A percentile compares a stretch with the other conserved stretches of the same genome.
Evolutionary conservation across 768 basidiomycete genomes (phyloP).

Genomic region (Boletus vermiculosoides): DNA sequence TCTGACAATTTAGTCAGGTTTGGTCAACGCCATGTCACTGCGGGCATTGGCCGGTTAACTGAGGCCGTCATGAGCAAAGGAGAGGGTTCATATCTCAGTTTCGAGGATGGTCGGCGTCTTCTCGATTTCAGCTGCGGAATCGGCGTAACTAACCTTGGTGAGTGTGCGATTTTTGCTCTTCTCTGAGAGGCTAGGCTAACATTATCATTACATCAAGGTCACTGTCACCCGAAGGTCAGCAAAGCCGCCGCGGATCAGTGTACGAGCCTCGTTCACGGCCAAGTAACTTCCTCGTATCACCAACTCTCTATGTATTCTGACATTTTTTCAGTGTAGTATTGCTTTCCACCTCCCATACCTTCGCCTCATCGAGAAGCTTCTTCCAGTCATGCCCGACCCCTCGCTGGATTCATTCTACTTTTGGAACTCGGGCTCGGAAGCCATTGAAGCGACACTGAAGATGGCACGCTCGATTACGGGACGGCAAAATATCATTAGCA

Average conservation of each 20-base stretch:
- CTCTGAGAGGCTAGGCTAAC: background rate
- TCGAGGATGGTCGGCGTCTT: constrained; percentile 68
- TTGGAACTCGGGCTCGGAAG: constrained; percentile 96
- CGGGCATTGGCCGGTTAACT: constrained; percentile 41
- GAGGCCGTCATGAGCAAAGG: constrained; percentile 64
- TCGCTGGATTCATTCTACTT: constrained; percentile 96
- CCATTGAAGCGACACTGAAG: constrained; percentile 86
- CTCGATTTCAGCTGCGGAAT: constrained; percentile 90
- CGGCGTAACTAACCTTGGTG: constrained; percentile 83
- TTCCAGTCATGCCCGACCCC: constrained; percentile 87
- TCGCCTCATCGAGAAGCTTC: constrained; percentile 76
- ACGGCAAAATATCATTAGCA: constrained; percentile 82
- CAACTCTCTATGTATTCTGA: background rate
- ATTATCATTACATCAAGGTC: constrained; percentile 46
- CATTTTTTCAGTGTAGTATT: constrained; percentile 71
- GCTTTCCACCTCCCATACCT: constrained; percentile 86
- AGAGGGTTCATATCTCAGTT: constrained; percentile 69
- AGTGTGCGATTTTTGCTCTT: constrained; percentile 12
- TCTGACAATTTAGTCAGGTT: constrained; percentile 31
- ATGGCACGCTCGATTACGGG: constrained; percentile 78
- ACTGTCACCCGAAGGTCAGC: constrained; percentile 85
- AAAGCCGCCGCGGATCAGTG: constrained; percentile 88
- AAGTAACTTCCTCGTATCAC: constrained; percentile 43
- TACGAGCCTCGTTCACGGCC: constrained; percentile 72
- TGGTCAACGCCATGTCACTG: constrained; percentile 46